Evolutionary conservation across 768 basidiomycete genomes (phyloP), one percentile per base, ranked within the genome.

Genomic region (Mycena haematopus): DNA sequence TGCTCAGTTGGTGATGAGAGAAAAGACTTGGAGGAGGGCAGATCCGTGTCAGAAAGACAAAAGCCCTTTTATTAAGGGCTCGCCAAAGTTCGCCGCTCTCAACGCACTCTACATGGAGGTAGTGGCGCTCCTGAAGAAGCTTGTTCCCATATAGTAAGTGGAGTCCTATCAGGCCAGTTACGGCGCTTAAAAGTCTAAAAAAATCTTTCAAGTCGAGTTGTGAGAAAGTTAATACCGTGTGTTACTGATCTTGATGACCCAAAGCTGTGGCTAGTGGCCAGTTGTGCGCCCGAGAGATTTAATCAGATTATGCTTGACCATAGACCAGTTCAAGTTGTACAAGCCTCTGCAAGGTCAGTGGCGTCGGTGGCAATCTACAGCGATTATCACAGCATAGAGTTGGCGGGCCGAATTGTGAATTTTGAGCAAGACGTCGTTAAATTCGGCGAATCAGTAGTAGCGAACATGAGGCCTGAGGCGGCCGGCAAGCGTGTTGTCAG

Each of bases 141-240:
- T n/a, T 52, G 56, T 29, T 49, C 33, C 61, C 52, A 42, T 58
- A n/a, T 50, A 33, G 62, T 13, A 58, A 52, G 62, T 63, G 62
- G 62, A 42, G 36, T n/a, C n/a, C n/a, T n/a, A n/a, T n/a, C 52
- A n/a, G 52, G 58, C 33, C 22, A 56, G 62, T 58, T 50, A 58
- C 3, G 62, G 45, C 52, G 57, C 46, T 47, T 33, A 58, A 54
- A 57, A 50, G 54, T 42, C 60, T 56, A 56, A 49, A 54, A 46
- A n/a, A 50, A 11, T 38, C 33, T 44, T 54, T 38, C 49, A 10
- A 36, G 55, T 17, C 13, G 29, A 21, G 42, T 22, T 22, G 53
- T 27, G 45, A 40, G 53, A 60, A 46, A 58, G 15, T 25, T n/a
- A n/a, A n/a, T n/a, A n/a, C n/a, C n/a, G 14, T 36, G 36, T 13